Evolutionary conservation across 139 green algal species (phyloP), one percentile per base, ranked within the genome.

Genomic region (Limnomonas spitsbergensis): DNA sequence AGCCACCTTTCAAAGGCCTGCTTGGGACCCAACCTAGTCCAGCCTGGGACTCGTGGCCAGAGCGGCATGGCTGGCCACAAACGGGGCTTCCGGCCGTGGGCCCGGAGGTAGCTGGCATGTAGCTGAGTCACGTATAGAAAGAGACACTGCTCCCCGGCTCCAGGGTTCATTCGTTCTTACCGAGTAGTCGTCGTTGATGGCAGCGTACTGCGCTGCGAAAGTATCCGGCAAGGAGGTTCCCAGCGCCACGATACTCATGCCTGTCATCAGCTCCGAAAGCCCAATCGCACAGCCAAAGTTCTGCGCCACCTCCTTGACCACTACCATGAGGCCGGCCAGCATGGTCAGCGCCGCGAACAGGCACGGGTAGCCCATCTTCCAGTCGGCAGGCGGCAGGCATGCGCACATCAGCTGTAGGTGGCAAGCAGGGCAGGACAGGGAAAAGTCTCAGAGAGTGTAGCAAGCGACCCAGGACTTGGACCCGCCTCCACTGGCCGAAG

Each of bases 141-240:
- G n/a, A n/a, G n/a, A n/a, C n/a, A n/a, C n/a, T n/a, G n/a, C n/a
- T n/a, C n/a, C n/a, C n/a, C n/a, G n/a, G n/a, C n/a, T n/a, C n/a
- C n/a, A n/a, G n/a, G n/a, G n/a, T n/a, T 61, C 47, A 29, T 20
- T 61, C 47, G 14, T 20, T 61, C 47, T 61, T 20, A 61, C 69
- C 9, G 69, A 14, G 34, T n/a, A 7, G n/a, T 31, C 37, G 37
- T 76, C 69, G 53, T 83, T 31, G 1, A 82, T 66, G 4, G 82
- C 82, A 0, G 82, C 82, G 38, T 79, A 73, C 69, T 73, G 79
- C 27, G 56, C 79, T 1, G 83, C 83, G 31, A 85, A 77, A 2
- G 83, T 88, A 78, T 86, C 82, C 24, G 82, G 83, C 40, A 88
- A 69, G 2, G 77, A 84, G 53, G 83, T 88, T 38, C 78, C 78